Evolutionary conservation across 441 rosid genomes (phyloP).

Genomic region (Capsella rubella): DNA sequence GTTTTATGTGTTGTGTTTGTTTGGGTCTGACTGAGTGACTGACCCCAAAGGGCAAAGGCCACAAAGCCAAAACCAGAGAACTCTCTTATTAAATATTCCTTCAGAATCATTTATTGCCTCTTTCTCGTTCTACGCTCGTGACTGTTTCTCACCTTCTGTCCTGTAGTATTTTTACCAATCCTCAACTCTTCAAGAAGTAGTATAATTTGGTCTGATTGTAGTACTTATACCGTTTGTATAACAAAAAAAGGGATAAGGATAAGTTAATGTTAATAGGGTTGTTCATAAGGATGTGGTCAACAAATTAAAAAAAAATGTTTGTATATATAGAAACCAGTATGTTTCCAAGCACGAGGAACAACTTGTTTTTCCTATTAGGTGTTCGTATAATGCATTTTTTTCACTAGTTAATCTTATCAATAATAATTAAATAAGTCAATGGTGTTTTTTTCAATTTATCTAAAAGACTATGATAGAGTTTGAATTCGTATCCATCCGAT

Average conservation of each 20-base stretch:
- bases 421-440: neutral
- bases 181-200: neutral
- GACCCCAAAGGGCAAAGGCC: conserved; percentile 37
- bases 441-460: too few species aligned
- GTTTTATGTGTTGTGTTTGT: conserved; percentile 73
- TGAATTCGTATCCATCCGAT: neutral
- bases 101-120: conserved; percentile 49
- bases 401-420: neutral
- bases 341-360: neutral
- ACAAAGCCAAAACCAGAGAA: conserved; percentile 40
- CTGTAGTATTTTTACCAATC: conserved; percentile 38
- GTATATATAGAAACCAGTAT: neutral
- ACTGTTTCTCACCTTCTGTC: conserved; percentile 53
- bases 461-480: neutral
- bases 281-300: neutral
- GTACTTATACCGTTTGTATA: conserved; percentile 5
- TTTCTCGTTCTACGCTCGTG: conserved; percentile 57
- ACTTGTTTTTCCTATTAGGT: neutral
- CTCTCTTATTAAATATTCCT: conserved; percentile 58
- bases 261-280: neutral
- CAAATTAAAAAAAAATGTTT: neutral
- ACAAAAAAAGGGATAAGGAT: neutral
- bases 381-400: neutral
- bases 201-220: neutral
- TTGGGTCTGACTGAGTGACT: conserved; percentile 43